Evolutionary conservation across 1,284 basidiomycete genomes (phyloP).

Genomic region (Phaffia rhodozyma): DNA sequence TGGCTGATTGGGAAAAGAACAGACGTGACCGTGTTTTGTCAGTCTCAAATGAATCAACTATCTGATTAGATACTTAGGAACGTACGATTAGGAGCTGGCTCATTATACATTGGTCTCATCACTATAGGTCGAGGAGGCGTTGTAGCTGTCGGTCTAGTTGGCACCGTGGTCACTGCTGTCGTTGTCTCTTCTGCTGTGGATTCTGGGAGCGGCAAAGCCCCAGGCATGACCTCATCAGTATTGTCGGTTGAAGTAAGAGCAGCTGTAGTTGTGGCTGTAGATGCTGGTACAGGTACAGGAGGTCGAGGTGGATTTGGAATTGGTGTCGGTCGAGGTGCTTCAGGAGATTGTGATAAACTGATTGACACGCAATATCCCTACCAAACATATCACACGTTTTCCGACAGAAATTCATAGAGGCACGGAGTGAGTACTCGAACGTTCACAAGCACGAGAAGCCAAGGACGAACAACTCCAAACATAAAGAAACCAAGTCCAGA

Average conservation of each 20-base stretch:
- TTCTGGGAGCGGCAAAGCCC: neutral
- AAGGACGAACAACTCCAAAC: constrained; percentile 2
- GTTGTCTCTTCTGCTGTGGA: no score
- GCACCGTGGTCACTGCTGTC: no score
- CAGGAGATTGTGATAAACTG: neutral
- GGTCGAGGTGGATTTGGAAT: neutral
- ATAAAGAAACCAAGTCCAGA: neutral
- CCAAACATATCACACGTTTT: neutral
- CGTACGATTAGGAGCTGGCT: no score
- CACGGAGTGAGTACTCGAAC: no score
- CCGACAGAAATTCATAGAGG: neutral
- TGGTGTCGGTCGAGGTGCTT: neutral
- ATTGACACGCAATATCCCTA: neutral
- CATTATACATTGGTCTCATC: no score
- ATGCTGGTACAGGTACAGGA: neutral
- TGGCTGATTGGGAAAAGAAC: neutral
- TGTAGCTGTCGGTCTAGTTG: no score
- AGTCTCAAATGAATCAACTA: no score
- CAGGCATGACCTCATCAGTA: neutral
- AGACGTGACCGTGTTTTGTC: neutral
- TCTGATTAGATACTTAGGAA: no score
- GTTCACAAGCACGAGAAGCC: neutral
- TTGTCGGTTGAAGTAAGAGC: neutral
- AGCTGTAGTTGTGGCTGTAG: neutral
- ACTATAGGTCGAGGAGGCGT: no score